phyloP scores from a whole-genome alignment of 2,329 filamentous ascomycete species.

The Celoporthe dispersa region DNA sequence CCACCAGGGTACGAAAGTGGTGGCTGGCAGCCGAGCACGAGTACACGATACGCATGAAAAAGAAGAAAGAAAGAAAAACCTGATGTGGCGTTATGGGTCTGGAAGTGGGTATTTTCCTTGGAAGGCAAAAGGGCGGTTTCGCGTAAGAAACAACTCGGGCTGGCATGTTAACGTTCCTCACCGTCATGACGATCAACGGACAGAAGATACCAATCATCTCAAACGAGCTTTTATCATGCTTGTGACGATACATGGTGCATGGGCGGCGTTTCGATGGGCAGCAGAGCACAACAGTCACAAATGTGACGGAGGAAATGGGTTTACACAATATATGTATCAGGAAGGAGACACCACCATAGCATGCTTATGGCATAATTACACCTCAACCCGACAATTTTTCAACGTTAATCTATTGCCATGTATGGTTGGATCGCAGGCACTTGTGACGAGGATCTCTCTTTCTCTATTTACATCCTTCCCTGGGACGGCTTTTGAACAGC shows the following conservation, averaged over 20 bases:
- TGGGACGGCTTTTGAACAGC: neutral
- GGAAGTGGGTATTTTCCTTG: neutral
- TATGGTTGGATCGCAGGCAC: neutral
- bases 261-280: slow-evolving; percentile 20
- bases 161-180: neutral
- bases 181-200: neutral
- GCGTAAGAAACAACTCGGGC: neutral
- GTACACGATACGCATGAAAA: slow-evolving; percentile 20
- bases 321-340: neutral
- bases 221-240: neutral
- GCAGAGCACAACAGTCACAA: neutral
- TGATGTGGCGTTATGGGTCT: neutral
- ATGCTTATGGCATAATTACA: neutral
- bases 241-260: slow-evolving; percentile 13
- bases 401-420: neutral
- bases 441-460: neutral
- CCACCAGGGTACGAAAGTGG: slow-evolving; percentile 30
- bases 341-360: neutral
- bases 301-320: neutral
- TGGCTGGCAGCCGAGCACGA: slow-evolving; percentile 17
- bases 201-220: neutral
- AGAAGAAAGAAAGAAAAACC: neutral
- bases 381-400: neutral
- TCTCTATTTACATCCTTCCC: neutral
- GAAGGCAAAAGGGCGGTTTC: neutral